Base-by-base conservation (phyloP, 2,329 filamentous ascomycete genomes). In the Emericellopsis cladophorae region DNA sequence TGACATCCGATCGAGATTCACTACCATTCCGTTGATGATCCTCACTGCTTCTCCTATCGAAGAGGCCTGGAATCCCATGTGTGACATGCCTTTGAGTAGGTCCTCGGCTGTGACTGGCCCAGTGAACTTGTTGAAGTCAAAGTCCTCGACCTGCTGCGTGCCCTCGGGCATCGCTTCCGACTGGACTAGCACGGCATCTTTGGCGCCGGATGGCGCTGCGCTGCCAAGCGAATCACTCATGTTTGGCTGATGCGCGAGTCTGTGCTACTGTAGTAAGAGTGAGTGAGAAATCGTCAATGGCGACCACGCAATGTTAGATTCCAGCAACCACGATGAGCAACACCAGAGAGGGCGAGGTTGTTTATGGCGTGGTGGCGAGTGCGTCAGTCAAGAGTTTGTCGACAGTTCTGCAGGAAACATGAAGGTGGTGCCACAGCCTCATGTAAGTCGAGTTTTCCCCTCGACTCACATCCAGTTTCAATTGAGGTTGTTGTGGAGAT, bases 11-110 rank as follows among this genome's bases (percentile, higher is more conserved):
- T 8, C 5, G 21, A 29, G 21, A 43, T n/a, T 46, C 52, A 65
- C 56, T 67, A 94, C 88, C 92, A 98, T 98, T 46, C 86, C 80
- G 56, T 98, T 92, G 58, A 98, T 88, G 54, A 96, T 94, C 44
- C 84, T 74, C 46, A 92, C 80, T 11, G 90, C 92, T 54, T 94
- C 86, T 29, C 81, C 83, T 50, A 95, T 81, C 16, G 86, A 81
- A 24, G 72, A 72, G 12, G 73, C 72, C 48, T 75, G 72, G 49
- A 76, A 76, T 70, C 90, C 92, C 82, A 94, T 95, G 60, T 79
- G 72, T 41, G 74, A 74, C 81, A 96, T 92, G 45, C 81, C 81
- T 42, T 79, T 69, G 21, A 92, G 74, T 48, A 98, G 71, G 57
- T 95, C 85, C 29, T 88, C 82, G 40, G 85, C 89, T 1, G 88